A percentile compares a stretch with the other conserved stretches of the same genome.
Conservation (phyloP, 495 filamentous ascomycete genomes). For the Aspergillus incahuasiensis region DNA sequence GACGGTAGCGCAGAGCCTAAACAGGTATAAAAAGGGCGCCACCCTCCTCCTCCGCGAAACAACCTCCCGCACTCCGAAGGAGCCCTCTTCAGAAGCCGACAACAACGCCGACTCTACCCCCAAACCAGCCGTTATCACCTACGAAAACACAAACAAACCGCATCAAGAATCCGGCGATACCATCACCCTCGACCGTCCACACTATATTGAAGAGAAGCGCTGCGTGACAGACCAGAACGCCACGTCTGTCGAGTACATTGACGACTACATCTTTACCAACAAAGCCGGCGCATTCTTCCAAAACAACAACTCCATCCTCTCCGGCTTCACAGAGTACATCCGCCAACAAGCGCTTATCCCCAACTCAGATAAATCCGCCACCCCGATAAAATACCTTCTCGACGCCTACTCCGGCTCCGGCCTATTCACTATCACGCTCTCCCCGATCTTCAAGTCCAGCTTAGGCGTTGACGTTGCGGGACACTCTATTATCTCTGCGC, state of each 20-base stretch:
- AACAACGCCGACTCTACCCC: slow-evolving; percentile 1
- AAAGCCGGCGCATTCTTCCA: slow-evolving; percentile 95
- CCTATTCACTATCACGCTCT: slow-evolving; percentile 92
- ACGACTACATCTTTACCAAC: slow-evolving; percentile 79
- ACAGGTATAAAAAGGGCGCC: slow-evolving; percentile 71
- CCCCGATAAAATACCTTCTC: slow-evolving; percentile 74
- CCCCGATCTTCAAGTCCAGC: slow-evolving; percentile 66
- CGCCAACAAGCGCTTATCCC: slow-evolving; percentile 64
- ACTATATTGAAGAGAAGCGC: slow-evolving; percentile 69
- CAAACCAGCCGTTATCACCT: slow-evolving; percentile 7
- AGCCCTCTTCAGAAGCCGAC: not conserved
- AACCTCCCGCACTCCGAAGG: slow-evolving; percentile 64
- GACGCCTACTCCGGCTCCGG: slow-evolving; percentile 97
- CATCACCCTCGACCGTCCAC: slow-evolving; percentile 31
- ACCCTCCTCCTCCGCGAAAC: slow-evolving; percentile 86
- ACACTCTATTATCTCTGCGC: slow-evolving; percentile 69
- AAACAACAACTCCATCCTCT: slow-evolving; percentile 99
- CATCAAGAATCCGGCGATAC: slow-evolving; percentile 33
- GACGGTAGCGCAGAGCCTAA: slow-evolving; percentile 63
- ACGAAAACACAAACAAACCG: slow-evolving; percentile 13
- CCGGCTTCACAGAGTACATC: slow-evolving; percentile 83
- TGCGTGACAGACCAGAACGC: slow-evolving; percentile 84
- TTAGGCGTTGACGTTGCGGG: slow-evolving; percentile 68
- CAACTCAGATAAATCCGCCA: slow-evolving; percentile 23
- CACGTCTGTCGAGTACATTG: slow-evolving; percentile 78